Evolutionary conservation across 2,329 filamentous ascomycete genomes (phyloP).

Genomic region (Helicocarpus griseus): DNA sequence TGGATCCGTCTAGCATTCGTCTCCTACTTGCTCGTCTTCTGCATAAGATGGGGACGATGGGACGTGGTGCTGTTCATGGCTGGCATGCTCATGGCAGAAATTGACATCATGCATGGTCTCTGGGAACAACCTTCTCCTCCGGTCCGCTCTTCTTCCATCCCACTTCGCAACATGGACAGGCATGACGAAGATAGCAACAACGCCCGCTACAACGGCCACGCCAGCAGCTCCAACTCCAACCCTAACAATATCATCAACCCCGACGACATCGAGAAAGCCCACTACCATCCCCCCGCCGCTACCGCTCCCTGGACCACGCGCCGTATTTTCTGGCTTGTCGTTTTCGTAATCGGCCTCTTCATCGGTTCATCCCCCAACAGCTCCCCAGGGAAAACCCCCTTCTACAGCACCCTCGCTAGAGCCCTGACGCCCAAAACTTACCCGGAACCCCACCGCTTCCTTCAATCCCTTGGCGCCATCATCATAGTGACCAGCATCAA

Average conservation of each 20-base stretch:
- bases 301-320: slow-evolving; percentile 14
- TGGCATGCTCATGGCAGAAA: slow-evolving; percentile 35
- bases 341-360: slow-evolving; percentile 34
- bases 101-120: slow-evolving; percentile 31
- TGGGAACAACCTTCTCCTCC: slow-evolving; percentile 19
- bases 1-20: slow-evolving; percentile 26
- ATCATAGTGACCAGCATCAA: slow-evolving; percentile 35
- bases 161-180: background rate
- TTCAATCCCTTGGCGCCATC: slow-evolving; percentile 33
- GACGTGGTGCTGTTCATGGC: slow-evolving; percentile 34
- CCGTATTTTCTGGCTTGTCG: slow-evolving; percentile 25
- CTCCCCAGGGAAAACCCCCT: slow-evolving; percentile 31
- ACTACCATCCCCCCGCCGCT: slow-evolving; percentile 7
- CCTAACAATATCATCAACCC: slow-evolving; percentile 20
- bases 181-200: background rate
- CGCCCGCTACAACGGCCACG: background rate
- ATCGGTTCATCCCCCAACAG: slow-evolving; percentile 34
- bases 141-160: background rate
- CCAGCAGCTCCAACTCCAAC: slow-evolving; percentile 7
- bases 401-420: slow-evolving; percentile 31
- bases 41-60: slow-evolving; percentile 35
- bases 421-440: slow-evolving; percentile 31
- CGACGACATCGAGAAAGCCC: slow-evolving; percentile 12
- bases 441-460: slow-evolving; percentile 34
- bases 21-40: slow-evolving; percentile 27